Evolutionary conservation across 768 basidiomycete species (phyloP).

Genomic region (Tricholoma sp.): DNA sequence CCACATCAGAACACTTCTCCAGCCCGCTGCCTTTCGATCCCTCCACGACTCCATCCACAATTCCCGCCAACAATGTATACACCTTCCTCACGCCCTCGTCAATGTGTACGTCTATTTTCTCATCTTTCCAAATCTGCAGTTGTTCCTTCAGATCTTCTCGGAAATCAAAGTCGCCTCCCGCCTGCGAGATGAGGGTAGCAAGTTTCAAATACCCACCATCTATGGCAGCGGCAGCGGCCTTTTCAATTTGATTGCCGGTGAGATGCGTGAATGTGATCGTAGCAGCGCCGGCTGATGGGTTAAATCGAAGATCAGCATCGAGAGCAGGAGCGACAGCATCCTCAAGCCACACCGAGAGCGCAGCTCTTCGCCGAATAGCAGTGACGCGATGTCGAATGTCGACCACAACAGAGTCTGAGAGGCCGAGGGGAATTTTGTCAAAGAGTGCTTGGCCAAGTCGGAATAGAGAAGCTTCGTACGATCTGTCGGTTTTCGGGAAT

Average conservation of each 20-base stretch:
- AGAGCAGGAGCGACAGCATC: conserved; percentile 63
- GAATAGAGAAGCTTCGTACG: conserved; percentile 76
- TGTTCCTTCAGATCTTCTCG: conserved; percentile 70
- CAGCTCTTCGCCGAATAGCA: conserved; percentile 68
- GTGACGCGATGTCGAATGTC: conserved; percentile 59
- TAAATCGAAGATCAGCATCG: conserved; percentile 55
- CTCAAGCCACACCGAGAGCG: conserved; percentile 83
- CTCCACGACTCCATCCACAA: conserved; percentile 52
- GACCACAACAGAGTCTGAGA: conserved; percentile 48
- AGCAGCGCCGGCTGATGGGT: conserved; percentile 38
- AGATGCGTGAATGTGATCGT: conserved; percentile 69
- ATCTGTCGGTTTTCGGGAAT: conserved; percentile 65
- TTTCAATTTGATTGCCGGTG: conserved; percentile 83
- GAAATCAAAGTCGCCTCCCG: conserved; percentile 72
- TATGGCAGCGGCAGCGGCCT: conserved; percentile 70
- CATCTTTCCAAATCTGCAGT: conserved; percentile 75
- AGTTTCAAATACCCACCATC: conserved; percentile 78
- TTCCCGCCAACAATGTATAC: conserved; percentile 79
- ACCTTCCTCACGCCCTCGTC: conserved; percentile 65
- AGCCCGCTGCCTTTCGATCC: conserved; percentile 48
- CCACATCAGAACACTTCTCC: conserved; percentile 48
- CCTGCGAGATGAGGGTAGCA: conserved; percentile 85
- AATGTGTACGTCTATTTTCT: conserved; percentile 67
- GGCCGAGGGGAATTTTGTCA: conserved; percentile 68
- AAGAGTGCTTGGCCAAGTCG: conserved; percentile 88